Conservation (phyloP, 805 yeast genomes). For the Debaryomyces maramus region DNA sequence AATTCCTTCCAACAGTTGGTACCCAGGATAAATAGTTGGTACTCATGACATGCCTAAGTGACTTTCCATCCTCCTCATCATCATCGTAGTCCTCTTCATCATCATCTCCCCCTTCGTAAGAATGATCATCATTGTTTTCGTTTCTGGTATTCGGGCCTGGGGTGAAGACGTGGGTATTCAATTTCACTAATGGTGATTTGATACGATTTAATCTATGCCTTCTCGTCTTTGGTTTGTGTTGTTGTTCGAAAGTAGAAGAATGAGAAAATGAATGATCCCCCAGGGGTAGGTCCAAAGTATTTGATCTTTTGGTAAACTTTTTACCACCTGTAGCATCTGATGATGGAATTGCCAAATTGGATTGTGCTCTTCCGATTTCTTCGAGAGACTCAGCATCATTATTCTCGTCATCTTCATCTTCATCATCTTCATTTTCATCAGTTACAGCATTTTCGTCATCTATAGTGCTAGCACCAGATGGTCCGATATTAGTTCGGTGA, state of each 20-base stretch:
- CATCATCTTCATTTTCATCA: conserved; percentile 14
- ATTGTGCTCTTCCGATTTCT: conserved; percentile 24
- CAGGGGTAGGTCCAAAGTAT: conserved; percentile 45
- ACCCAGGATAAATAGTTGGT: conserved; percentile 80
- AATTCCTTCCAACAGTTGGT: conserved; percentile 91
- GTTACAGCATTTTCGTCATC: conserved; percentile 19
- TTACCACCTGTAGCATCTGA: conserved; percentile 34
- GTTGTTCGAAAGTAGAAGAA: conserved; percentile 49
- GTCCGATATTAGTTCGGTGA: neutral
- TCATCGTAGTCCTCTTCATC: conserved; percentile 15
- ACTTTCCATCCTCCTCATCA: conserved; percentile 12
- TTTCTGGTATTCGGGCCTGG: too few species aligned
- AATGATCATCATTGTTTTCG: conserved; percentile 12
- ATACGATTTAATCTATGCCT: conserved; percentile 3
- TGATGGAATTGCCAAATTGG: conserved; percentile 36
- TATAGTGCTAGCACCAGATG: conserved; percentile 12
- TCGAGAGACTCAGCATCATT: conserved; percentile 3
- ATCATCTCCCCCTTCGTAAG: conserved; percentile 14
- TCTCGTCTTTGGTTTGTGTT: neutral
- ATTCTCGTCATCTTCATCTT: conserved; percentile 7
- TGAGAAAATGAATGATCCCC: conserved; percentile 18
- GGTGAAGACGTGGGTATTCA: conserved; percentile 1
- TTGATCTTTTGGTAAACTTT: conserved; percentile 45
- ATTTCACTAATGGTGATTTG: conserved; percentile 8
- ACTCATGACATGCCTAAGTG: conserved; percentile 37